Conservation (phyloP, 2,329 filamentous ascomycete genomes). For the Colletotrichum spinosum region DNA sequence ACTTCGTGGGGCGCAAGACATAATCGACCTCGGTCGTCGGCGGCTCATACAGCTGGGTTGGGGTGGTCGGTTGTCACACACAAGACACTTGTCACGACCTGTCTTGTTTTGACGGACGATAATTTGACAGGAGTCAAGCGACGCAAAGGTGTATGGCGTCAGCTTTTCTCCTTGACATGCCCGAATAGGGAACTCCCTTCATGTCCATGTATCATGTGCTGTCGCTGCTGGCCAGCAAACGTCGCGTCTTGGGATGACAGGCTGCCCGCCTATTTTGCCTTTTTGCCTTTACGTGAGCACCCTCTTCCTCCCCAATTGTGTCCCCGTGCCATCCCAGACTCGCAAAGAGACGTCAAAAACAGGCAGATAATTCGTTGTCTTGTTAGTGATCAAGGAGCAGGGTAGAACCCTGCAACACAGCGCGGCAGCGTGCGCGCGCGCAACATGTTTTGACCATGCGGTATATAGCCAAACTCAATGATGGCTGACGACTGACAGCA, state of each 20-base stretch:
- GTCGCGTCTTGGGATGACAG: constrained; percentile 33
- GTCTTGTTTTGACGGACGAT: constrained; percentile 15
- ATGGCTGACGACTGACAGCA: neutral
- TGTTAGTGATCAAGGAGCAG: neutral
- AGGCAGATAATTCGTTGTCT: constrained; percentile 8
- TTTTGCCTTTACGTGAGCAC: too few species aligned
- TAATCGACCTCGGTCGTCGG: constrained; percentile 9
- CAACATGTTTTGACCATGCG: constrained; percentile 6
- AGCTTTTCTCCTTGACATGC: constrained; percentile 24
- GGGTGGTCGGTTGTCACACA: constrained; percentile 23
- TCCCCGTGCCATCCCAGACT: constrained; percentile 15
- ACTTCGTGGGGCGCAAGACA: neutral
- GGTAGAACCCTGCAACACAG: constrained; percentile 15
- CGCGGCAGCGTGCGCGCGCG: neutral
- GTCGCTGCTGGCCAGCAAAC: constrained; percentile 19
- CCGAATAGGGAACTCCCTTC: constrained; percentile 19
- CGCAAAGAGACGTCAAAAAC: constrained; percentile 22
- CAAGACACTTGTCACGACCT: constrained; percentile 24
- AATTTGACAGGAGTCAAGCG: constrained; percentile 28
- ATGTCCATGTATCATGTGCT: constrained; percentile 30
- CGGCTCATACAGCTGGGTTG: neutral
- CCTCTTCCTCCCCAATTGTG: too few species aligned
- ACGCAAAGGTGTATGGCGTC: constrained; percentile 22
- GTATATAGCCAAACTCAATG: constrained; percentile 9
- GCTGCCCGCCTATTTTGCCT: neutral